Evolutionary conservation across 768 basidiomycete genomes (phyloP).

Genomic region (Tricholomella constricta): DNA sequence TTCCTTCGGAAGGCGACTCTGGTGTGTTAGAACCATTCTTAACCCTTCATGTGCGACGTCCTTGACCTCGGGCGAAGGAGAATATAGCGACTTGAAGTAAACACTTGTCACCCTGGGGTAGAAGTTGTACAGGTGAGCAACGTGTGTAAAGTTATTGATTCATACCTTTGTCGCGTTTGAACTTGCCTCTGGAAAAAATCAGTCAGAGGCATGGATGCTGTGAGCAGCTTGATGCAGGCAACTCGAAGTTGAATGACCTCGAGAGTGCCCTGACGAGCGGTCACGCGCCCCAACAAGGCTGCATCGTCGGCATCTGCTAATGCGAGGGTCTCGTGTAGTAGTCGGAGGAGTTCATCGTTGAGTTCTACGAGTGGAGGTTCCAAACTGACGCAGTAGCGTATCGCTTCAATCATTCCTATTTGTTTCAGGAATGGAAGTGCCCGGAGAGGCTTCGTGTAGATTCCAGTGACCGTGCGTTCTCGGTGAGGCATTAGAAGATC

Average conservation of each 20-base stretch:
- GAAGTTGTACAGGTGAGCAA: not conserved
- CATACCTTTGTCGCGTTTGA: constrained; percentile 82
- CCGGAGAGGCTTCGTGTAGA: constrained; percentile 95
- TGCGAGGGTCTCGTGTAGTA: constrained; percentile 91
- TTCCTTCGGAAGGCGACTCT: constrained; percentile 92
- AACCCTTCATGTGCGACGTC: constrained; percentile 94
- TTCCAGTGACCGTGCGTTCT: constrained; percentile 83
- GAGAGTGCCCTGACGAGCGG: constrained; percentile 71
- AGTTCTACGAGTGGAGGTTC: constrained; percentile 89
- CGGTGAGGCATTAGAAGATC: constrained; percentile 86
- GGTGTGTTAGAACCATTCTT: constrained; percentile 83
- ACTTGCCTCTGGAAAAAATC: constrained; percentile 90
- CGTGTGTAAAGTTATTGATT: not conserved
- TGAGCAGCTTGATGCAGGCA: constrained; percentile 89
- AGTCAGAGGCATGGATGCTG: constrained; percentile 91
- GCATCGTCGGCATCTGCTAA: constrained; percentile 94
- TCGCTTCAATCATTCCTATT: constrained; percentile 96
- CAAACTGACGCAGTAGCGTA: constrained; percentile 89
- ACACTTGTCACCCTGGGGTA: constrained; percentile 80
- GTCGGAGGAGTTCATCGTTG: constrained; percentile 88
- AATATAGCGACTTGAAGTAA: constrained; percentile 98
- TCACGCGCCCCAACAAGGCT: constrained; percentile 75
- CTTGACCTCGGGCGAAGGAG: constrained; percentile 87
- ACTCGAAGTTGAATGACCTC: constrained; percentile 91
- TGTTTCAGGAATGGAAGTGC: constrained; percentile 94